phyloP scores from a whole-genome alignment of 2,329 filamentous ascomycete species.

The Aspergillus sergii region DNA sequence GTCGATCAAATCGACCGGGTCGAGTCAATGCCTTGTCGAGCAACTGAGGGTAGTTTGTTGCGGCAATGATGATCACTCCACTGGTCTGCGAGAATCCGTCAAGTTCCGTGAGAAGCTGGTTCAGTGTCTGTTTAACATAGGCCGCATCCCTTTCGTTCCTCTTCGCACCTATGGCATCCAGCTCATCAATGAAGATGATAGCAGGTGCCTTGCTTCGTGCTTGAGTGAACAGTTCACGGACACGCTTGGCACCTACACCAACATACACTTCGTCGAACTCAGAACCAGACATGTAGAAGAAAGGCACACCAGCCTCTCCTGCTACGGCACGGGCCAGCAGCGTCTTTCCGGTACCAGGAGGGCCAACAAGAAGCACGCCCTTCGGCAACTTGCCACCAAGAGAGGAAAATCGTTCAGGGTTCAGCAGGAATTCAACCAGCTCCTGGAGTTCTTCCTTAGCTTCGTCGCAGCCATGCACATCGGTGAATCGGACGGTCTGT shows the following conservation, averaged over 20 bases:
- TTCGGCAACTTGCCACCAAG: slow-evolving; percentile 96
- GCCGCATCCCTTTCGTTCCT: slow-evolving; percentile 90
- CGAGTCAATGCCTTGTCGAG: slow-evolving; percentile 93
- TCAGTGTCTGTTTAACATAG: slow-evolving; percentile 95
- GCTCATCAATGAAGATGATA: slow-evolving; percentile 94
- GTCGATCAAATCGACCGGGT: slow-evolving; percentile 93
- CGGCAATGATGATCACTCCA: slow-evolving; percentile 92
- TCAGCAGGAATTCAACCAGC: slow-evolving; percentile 92
- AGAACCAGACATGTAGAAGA: slow-evolving; percentile 99
- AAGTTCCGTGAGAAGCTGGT: slow-evolving; percentile 93
- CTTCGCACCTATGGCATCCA: slow-evolving; percentile 93
- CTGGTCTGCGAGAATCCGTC: slow-evolving; percentile 96
- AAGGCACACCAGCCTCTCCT: slow-evolving; percentile 94
- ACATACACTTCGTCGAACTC: slow-evolving; percentile 99
- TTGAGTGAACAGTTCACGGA: slow-evolving; percentile 85
- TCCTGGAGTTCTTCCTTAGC: slow-evolving; percentile 98
- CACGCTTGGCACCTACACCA: slow-evolving; percentile 92
- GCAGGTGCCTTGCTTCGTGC: slow-evolving; percentile 84
- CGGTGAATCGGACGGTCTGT: slow-evolving; percentile 86
- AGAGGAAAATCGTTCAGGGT: slow-evolving; percentile 88
- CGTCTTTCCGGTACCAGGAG: slow-evolving; percentile 96
- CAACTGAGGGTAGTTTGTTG: slow-evolving; percentile 92
- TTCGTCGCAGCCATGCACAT: slow-evolving; percentile 97
- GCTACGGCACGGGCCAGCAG: slow-evolving; percentile 92
- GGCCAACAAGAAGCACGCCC: slow-evolving; percentile 90